A percentile compares a stretch with the other conserved stretches of the same genome.
Conservation (phyloP, 2,329 filamentous ascomycete species). For the Stachybotrys elegans region DNA sequence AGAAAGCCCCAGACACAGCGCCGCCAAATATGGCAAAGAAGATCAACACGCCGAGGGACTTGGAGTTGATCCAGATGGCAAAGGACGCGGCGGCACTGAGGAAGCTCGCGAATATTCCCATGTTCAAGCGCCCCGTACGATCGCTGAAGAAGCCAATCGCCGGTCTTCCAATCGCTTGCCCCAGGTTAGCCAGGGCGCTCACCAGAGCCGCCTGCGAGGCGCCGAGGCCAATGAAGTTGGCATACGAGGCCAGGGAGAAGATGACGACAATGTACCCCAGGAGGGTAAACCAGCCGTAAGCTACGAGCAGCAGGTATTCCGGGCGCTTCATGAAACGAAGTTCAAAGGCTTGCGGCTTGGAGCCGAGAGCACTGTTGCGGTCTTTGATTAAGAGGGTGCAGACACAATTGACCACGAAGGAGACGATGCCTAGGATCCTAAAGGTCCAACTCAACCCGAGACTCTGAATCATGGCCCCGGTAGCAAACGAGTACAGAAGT, state of each 20-base stretch:
- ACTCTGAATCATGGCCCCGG: constrained; percentile 62
- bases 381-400: constrained; percentile 63
- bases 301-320: constrained; percentile 61
- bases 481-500: constrained; percentile 60
- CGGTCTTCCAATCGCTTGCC: constrained; percentile 63
- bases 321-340: constrained; percentile 52
- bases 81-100: constrained; percentile 60
- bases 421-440: constrained; percentile 57
- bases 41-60: constrained; percentile 59
- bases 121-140: constrained; percentile 65
- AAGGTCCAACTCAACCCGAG: constrained; percentile 65
- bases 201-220: constrained; percentile 64
- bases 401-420: constrained; percentile 57
- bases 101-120: constrained; percentile 61
- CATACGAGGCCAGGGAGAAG: constrained; percentile 72
- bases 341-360: constrained; percentile 64
- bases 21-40: constrained; percentile 70
- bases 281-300: constrained; percentile 67
- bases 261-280: constrained; percentile 72
- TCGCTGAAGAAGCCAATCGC: constrained; percentile 71
- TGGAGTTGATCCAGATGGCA: constrained; percentile 67
- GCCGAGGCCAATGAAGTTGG: constrained; percentile 60
- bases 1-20: constrained; percentile 65
- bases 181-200: constrained; percentile 68
- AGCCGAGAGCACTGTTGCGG: constrained; percentile 65